Evolutionary conservation across 2,329 filamentous ascomycete species (phyloP), one percentile per base, ranked within the genome.

Genomic region (Trichoderma lentiforme): DNA sequence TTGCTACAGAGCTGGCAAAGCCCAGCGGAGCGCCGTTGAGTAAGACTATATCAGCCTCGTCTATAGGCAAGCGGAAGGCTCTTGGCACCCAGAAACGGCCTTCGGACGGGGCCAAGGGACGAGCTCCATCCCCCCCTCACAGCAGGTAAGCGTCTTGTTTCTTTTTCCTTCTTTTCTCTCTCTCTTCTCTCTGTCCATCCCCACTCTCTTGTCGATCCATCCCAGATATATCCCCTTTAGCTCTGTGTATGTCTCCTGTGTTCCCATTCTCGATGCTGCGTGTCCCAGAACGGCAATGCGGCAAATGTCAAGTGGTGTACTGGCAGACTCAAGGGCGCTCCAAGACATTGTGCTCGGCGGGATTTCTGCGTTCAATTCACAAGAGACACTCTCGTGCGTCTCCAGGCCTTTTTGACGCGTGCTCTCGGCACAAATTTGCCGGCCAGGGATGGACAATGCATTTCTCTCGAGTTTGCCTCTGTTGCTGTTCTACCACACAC

Each of bases 91-190:
- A 71, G 34, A 71, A 63, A 51, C 62, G 63, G 72, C 82, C 81
- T 69, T 84, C 85, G 60, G 80, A 81, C 65, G 82, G 81, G 39
- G 83, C 84, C 62, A 82, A 84, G 28, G 83, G 84, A 61, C 79
- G 84, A 70, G 83, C 79, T 28, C 84, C 82, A 47, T 88, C 86
- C 30, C 86, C 87, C 28, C 82, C 84, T 36, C 84, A 86, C 73
- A 75, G 79, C 71, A 86, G 84, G 86, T 88, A 81, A 75, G 80
- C 74, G 12, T 43, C 12, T 62, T 4, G 4, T 26, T 18, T 26
- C 39, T 56, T 15, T 39, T 57, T 15, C 39, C 15, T 56, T 47
- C 47, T 43, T 63, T 14, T 51, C 34, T 15, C 14, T 18, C 32
- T 47, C 47, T 11, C 53, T 57, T 66, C 53, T 72, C 62, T 53